These are phyloP conservation scores for Ailanthus altissimus DNA, from an alignment of 345 rosid species.

Conservation along the genomic window DNA sequence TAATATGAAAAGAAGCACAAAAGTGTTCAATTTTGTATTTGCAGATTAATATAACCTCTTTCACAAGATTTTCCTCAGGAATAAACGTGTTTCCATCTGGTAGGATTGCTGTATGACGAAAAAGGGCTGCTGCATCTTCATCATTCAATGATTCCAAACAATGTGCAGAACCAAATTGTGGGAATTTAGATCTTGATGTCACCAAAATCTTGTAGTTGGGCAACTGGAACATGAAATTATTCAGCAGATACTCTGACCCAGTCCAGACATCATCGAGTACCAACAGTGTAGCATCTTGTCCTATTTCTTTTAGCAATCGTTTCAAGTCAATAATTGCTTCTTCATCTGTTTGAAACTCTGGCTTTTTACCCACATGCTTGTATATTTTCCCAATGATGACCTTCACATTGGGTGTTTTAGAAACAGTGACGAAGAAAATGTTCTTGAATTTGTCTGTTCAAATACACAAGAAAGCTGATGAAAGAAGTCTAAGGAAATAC, in stretches of 20 bases:
- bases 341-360: too few relatives aligned
- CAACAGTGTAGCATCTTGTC: too few relatives aligned
- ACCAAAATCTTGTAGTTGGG: slow-evolving; percentile 55
- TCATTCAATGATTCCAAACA: slow-evolving; percentile 37
- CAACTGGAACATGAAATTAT: neutral
- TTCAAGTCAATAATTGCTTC: too few relatives aligned
- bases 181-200: slow-evolving; percentile 58
- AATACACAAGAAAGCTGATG: slow-evolving; percentile 21
- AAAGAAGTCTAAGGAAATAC: neutral
- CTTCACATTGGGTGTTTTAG: slow-evolving; percentile 41
- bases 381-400: slow-evolving; percentile 37
- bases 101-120: slow-evolving; percentile 29
- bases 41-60: slow-evolving; percentile 30
- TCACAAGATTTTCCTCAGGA: slow-evolving; percentile 33
- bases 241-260: too few relatives aligned
- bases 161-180: slow-evolving; percentile 29
- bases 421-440: slow-evolving; percentile 49
- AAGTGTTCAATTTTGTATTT: too few relatives aligned
- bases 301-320: too few relatives aligned
- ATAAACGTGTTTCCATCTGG: slow-evolving; percentile 1
- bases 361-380: slow-evolving; percentile 23
- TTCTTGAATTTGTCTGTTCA: slow-evolving; percentile 50
- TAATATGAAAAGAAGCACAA: neutral
- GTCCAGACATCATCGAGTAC: too few relatives aligned
- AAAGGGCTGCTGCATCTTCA: slow-evolving; percentile 44